phyloP scores from a whole-genome alignment of 2,329 filamentous ascomycete genomes.

The Colletotrichum filicis region DNA sequence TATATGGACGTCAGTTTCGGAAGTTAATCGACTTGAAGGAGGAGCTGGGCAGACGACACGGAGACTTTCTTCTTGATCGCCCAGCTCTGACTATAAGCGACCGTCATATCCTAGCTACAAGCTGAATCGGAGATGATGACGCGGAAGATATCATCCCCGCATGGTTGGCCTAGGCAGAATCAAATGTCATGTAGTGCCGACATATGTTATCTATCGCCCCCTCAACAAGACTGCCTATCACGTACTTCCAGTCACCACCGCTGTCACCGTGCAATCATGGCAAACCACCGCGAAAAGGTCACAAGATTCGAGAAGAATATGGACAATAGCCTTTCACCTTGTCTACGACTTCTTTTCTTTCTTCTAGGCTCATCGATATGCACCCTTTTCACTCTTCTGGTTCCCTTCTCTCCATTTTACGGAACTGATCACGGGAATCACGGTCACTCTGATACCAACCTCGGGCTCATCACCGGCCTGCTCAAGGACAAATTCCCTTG shows the following conservation, averaged over 20 bases:
- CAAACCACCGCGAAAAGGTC: not conserved
- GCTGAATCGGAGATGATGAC: not conserved
- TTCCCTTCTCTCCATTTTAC: not conserved
- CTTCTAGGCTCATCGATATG: not conserved
- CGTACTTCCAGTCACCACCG: not conserved
- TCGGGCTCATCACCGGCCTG: not conserved
- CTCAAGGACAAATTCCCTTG: not conserved
- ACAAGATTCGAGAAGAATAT: not conserved
- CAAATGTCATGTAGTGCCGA: not conserved
- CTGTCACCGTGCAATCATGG: not conserved
- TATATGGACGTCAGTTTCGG: not conserved
- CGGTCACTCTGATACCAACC: not conserved
- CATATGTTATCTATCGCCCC: not conserved
- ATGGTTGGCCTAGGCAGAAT: not conserved
- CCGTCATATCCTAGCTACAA: not conserved
- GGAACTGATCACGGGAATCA: not conserved
- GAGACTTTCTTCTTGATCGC: not conserved
- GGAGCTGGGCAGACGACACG: not conserved
- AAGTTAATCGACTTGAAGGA: not conserved
- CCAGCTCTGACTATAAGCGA: no score
- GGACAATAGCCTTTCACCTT: not conserved
- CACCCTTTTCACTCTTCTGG: not conserved
- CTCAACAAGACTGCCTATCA: not conserved
- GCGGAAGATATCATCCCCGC: not conserved
- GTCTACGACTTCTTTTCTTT: not conserved